phyloP scores from a whole-genome alignment of 1,284 basidiomycete genomes.

The Rhodotorula sp. region DNA sequence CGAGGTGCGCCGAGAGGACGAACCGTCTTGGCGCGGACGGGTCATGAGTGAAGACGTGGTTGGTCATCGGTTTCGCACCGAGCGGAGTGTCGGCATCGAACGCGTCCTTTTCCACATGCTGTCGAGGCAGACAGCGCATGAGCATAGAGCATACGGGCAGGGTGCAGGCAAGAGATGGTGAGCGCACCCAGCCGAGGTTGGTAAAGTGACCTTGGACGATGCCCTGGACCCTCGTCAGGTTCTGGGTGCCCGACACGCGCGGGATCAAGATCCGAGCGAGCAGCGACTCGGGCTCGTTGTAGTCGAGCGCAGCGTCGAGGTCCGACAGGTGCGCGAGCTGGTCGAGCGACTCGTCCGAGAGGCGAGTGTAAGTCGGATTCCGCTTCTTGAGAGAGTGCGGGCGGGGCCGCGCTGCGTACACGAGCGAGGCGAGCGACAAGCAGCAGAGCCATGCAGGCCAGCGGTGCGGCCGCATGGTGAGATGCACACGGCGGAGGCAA shows the following conservation, averaged over 20 bases:
- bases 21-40: constrained; percentile 75
- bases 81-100: constrained; percentile 81
- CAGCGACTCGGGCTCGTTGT: constrained; percentile 21
- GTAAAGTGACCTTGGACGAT: constrained; percentile 35
- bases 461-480: neutral
- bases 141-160: neutral
- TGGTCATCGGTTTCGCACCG: constrained; percentile 77
- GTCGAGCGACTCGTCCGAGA: constrained; percentile 21
- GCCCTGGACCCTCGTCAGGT: constrained; percentile 38
- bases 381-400: constrained; percentile 30
- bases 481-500: neutral
- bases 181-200: constrained; percentile 29
- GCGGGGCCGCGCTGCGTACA: constrained; percentile 23
- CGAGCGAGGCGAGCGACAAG: neutral
- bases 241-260: constrained; percentile 36
- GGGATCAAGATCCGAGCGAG: constrained; percentile 41
- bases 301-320: constrained; percentile 37
- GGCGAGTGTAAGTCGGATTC: constrained; percentile 38
- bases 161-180: neutral
- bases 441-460: constrained; percentile 1
- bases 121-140: neutral
- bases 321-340: constrained; percentile 20
- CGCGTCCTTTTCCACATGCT: constrained; percentile 54
- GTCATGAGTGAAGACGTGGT: constrained; percentile 92
- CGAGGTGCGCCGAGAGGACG: constrained; percentile 89